Evolutionary conservation across 257 asterid genomes (phyloP), one percentile per base, ranked within the genome.

Genomic region (Scutellaria baicalensis): DNA sequence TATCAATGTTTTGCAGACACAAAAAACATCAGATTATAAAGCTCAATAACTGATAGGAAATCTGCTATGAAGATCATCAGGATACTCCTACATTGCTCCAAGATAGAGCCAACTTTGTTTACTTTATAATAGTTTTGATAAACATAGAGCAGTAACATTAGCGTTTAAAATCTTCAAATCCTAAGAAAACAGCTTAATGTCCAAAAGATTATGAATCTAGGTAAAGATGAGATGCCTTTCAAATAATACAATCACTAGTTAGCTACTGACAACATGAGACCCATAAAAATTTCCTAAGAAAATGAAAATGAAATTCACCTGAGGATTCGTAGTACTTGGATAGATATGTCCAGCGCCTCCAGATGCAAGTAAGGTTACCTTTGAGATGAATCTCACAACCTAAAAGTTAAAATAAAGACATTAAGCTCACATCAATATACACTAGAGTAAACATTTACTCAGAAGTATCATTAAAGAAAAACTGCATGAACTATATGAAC

Each of bases 311-410:
- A 62, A 58, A 31, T 31, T 57, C 84, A 94, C 99, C 81, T 71
- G 92, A 65, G 99, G 99, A 82, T 94, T 94, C 44, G 99, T 94
- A 10, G 99, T 94, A 68, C 83, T 88, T 31, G 99, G 99, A 73
- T 94, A 94, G 66, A 91, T 88, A 85, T 94, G 99, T 44, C 99
- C 99, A 77, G 97, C 98, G 65, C 99, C 99, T 70, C 99, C 98
- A 35, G 99, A 91, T 68, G 99, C 99, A 63, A 94, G 96, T 73
- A 91, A 82, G 58, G 95, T 86, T 58, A 84, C 96, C 85, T 88
- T 94, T 59, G 99, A 89, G 71, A 94, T 83, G 78, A 94, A 91
- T 72, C 99, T 84, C 36, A 89, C 95, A 78, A 94, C 95, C 99
- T 94, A 83, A 44, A 76, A 64, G 62, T 64, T 49, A 50, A 62